These are phyloP conservation scores for Heliosperma pusillum DNA, from an alignment of 148 eudicot genomes.

Conservation along the genomic window DNA sequence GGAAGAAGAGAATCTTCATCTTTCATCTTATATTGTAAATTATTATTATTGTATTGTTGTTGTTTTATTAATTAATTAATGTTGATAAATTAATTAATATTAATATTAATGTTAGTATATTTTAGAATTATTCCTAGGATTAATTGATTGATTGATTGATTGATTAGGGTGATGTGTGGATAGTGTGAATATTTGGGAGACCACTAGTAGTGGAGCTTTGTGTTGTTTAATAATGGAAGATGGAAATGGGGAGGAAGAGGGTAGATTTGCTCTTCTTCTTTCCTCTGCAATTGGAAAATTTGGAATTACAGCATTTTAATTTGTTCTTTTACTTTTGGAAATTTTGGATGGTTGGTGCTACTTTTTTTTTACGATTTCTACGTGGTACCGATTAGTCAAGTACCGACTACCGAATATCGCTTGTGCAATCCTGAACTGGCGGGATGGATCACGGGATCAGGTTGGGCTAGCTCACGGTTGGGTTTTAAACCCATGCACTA, in stretches of 20 bases:
- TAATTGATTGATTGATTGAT: not conserved
- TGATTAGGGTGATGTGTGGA: not conserved
- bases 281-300: not conserved
- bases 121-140: constrained; percentile 1
- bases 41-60: not conserved
- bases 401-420: no score
- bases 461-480: no score
- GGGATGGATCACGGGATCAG: no score
- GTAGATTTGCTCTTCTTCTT: not conserved
- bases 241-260: not conserved
- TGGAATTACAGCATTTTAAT: no score
- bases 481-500: no score
- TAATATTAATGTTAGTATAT: not conserved
- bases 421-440: no score
- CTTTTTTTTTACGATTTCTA: no score
- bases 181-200: not conserved
- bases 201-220: no score
- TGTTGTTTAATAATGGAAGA: constrained; percentile 1
- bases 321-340: no score
- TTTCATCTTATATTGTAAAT: constrained; percentile 33
- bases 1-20: constrained; percentile 60
- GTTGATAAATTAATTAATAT: no score
- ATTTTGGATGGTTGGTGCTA: no score
- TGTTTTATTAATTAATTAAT: not conserved
- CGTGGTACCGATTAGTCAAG: no score